phyloP scores from a whole-genome alignment of 495 filamentous ascomycete species.

The Opeltia flavorubescens region DNA sequence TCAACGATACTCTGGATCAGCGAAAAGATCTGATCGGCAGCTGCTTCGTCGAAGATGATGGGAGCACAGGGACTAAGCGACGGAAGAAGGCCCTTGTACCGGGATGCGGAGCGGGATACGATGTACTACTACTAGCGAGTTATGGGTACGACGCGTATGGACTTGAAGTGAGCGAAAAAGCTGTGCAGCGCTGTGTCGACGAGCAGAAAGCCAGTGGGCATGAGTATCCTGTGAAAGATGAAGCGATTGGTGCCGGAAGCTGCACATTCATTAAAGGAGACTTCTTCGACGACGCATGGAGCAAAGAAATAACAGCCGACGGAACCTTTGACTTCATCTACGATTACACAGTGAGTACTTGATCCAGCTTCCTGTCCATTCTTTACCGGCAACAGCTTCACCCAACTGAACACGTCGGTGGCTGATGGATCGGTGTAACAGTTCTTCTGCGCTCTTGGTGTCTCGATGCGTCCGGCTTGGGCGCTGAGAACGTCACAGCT shows the following conservation, averaged over 20 bases:
- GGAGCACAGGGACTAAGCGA: slow-evolving; percentile 13
- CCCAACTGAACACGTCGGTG: too few relatives aligned
- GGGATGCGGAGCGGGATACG: slow-evolving; percentile 66
- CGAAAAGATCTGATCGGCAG: slow-evolving; percentile 31
- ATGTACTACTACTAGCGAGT: slow-evolving; percentile 54
- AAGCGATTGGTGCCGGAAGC: slow-evolving; percentile 33
- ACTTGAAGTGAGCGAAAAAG: slow-evolving; percentile 47
- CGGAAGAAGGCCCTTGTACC: slow-evolving; percentile 44
- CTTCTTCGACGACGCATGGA: slow-evolving; percentile 58
- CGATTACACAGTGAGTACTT: slow-evolving; percentile 59
- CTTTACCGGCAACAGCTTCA: too few relatives aligned
- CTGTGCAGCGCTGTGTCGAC: slow-evolving; percentile 39
- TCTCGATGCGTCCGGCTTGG: slow-evolving; percentile 52
- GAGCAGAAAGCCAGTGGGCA: slow-evolving; percentile 25
- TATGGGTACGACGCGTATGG: slow-evolving; percentile 63
- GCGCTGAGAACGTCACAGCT: slow-evolving; percentile 50
- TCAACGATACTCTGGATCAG: slow-evolving; percentile 44
- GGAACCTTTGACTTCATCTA: slow-evolving; percentile 63
- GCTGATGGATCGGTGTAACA: slow-evolving; percentile 18
- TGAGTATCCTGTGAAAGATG: slow-evolving; percentile 33
- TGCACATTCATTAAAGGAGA: slow-evolving; percentile 51
- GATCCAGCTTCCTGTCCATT: not conserved
- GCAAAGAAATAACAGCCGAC: slow-evolving; percentile 27
- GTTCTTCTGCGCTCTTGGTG: slow-evolving; percentile 72
- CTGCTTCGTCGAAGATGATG: slow-evolving; percentile 17